Percentiles rank a stretch among this genome's conserved stretches.
Evolutionary conservation across 768 basidiomycete genomes (phyloP).

Genomic region (Collybia sordida): DNA sequence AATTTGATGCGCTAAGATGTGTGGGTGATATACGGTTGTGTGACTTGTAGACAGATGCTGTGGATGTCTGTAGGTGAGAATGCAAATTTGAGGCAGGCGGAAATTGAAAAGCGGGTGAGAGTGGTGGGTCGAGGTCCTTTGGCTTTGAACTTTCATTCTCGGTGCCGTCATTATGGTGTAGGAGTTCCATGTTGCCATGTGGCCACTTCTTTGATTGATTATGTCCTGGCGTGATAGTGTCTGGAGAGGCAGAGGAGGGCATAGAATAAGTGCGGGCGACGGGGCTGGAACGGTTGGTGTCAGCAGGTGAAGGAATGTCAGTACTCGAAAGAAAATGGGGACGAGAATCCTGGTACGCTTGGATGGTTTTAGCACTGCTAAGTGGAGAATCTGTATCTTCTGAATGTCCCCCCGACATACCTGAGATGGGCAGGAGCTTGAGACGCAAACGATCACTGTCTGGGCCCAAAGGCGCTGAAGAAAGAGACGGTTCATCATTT

Average conservation of each 20-base stretch:
- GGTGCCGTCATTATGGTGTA: constrained; percentile 3
- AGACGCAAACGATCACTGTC: neutral
- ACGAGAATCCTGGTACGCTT: too few relatives aligned
- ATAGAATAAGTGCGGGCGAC: constrained; percentile 14
- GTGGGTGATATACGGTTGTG: constrained; percentile 29
- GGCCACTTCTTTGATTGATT: constrained; percentile 35
- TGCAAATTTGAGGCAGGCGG: constrained; percentile 24
- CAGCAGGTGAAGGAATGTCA: too few relatives aligned
- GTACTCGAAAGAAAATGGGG: too few relatives aligned
- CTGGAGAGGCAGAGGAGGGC: constrained; percentile 15
- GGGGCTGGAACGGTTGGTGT: neutral
- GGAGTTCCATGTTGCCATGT: constrained; percentile 36
- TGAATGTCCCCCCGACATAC: too few relatives aligned
- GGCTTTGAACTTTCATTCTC: constrained; percentile 11
- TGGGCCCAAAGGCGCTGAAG: neutral
- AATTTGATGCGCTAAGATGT: constrained; percentile 25
- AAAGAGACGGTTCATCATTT: constrained; percentile 21
- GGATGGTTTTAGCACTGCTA: too few relatives aligned
- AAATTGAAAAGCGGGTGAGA: constrained; percentile 44
- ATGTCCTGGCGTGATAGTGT: constrained; percentile 22
- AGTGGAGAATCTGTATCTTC: too few relatives aligned
- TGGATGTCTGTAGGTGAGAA: constrained; percentile 17
- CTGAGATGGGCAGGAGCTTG: neutral
- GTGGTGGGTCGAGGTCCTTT: constrained; percentile 27
- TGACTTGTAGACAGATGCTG: constrained; percentile 14